A percentile compares a stretch with the other conserved stretches of the same genome.
These are phyloP conservation scores for Gastroboletus turbinatus DNA, from an alignment of 1,284 basidiomycete genomes.

Conservation along the genomic window DNA sequence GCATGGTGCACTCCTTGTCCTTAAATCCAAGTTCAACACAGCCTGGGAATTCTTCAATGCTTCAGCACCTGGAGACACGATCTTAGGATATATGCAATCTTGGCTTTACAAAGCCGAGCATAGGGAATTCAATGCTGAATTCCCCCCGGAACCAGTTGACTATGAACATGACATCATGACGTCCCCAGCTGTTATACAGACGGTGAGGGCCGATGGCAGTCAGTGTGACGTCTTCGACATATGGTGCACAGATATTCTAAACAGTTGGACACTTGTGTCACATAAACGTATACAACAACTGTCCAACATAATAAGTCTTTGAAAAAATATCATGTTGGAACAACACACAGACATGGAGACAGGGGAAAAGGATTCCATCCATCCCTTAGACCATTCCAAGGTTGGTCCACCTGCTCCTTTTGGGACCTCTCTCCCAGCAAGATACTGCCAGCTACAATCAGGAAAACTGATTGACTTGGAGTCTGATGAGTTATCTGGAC, in stretches of 20 bases:
- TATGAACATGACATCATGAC: neutral
- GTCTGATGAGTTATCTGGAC: too few species aligned
- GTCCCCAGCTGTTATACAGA: too few species aligned
- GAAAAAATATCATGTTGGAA: too few species aligned
- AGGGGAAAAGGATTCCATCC: too few species aligned
- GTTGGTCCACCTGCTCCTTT: too few species aligned
- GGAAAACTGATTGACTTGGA: too few species aligned
- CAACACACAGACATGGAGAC: too few species aligned
- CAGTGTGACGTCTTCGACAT: neutral
- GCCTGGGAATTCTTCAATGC: neutral
- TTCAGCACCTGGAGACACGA: neutral
- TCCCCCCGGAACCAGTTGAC: neutral
- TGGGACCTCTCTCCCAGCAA: too few species aligned
- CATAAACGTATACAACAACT: neutral
- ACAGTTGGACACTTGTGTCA: accelerated
- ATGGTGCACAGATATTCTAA: neutral
- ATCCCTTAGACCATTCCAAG: too few species aligned
- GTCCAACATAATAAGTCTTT: too few species aligned
- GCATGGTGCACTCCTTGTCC: neutral
- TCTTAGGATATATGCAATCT: neutral
- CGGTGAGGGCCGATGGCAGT: too few species aligned
- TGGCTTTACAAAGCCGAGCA: neutral
- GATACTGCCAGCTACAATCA: too few species aligned
- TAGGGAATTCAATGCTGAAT: neutral
- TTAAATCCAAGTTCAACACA: neutral